Base-by-base conservation (phyloP, 2,329 filamentous ascomycete genomes). In the Colletotrichum euphorbiae region DNA sequence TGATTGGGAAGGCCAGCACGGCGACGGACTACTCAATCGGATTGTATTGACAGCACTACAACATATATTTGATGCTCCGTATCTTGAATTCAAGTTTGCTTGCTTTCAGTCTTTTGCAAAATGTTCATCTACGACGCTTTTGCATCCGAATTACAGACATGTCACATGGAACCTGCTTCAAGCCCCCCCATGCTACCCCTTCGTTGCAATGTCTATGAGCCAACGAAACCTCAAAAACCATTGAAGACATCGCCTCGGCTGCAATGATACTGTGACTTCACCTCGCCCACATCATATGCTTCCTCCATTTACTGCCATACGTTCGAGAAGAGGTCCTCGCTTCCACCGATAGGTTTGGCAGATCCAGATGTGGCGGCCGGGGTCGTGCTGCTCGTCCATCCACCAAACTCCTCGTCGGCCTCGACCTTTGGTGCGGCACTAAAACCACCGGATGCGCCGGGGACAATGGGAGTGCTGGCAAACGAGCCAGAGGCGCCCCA, bases 381-480 rank as follows among this genome's bases (percentile, higher is more conserved):
- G 80, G 83, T 73, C 72, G 86, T 75, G 87, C 90, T 81, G 85
- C 93, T 97, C 54, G 93, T 90, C 95, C 95, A 98, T 12, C 95
- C 94, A 19, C 95, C 95, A 81, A 98, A 98, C 76, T 98, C 95
- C 79, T 98, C 95, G 74, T 98, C 95, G 0, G 93, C 91, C 40
- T 92, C 86, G 2, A 97, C 92, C 74, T 91, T 90, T 24, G 93
- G 89, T 45, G 83, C 81, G 62, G 83, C 76, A 60, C 83, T 87
- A 78, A 93, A 91, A 6, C 91, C 91, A 24, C 91, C 90, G 72
- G 85, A 85, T 0, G 87, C 82, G 1, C 88, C 86, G 2, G 87
- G 86, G 19, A 91, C 83, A 76, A 90, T 88, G 56, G 87, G 86
- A 69, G 87, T 85, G 73, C 76, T 86, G 45, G 87, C 84, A 72